Evolutionary conservation across 768 basidiomycete species (phyloP).

Genomic region (Tylopilus subfusipes): DNA sequence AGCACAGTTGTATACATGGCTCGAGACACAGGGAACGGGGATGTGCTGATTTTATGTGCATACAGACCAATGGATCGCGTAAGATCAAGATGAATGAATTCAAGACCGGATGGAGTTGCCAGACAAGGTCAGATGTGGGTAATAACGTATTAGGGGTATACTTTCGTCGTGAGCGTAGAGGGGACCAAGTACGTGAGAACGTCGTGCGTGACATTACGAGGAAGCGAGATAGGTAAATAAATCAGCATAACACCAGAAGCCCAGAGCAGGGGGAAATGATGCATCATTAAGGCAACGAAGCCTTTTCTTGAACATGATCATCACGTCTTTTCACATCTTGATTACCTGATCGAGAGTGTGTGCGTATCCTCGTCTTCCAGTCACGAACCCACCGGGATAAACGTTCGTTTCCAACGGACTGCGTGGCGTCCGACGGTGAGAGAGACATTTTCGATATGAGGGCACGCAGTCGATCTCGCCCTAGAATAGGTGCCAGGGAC

Average conservation of each 20-base stretch:
- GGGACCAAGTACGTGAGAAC: conserved; percentile 20
- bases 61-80: conserved; percentile 30
- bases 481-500: conserved; percentile 84
- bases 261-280: conserved; percentile 13
- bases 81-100: conserved; percentile 12
- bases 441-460: conserved; percentile 43
- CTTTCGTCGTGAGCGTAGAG: conserved; percentile 18
- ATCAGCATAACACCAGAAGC: conserved; percentile 11
- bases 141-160: conserved; percentile 36
- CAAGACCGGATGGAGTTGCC: conserved; percentile 13
- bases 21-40: conserved; percentile 2
- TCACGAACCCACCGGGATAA: conserved; percentile 58
- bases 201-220: conserved; percentile 22
- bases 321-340: conserved; percentile 47
- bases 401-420: conserved; percentile 34
- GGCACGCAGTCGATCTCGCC: conserved; percentile 59
- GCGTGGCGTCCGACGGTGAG: conserved; percentile 19
- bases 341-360: conserved; percentile 49
- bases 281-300: conserved; percentile 25
- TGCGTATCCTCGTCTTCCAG: conserved; percentile 59
- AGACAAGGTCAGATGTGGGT: conserved; percentile 21
- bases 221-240: conserved; percentile 21
- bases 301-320: conserved; percentile 55
- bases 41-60: conserved; percentile 21
- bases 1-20: conserved; percentile 10